A percentile compares a stretch with the other conserved stretches of the same genome.
Conservation (phyloP, 1,284 basidiomycete genomes). For the Exobasidium rhododendri region DNA sequence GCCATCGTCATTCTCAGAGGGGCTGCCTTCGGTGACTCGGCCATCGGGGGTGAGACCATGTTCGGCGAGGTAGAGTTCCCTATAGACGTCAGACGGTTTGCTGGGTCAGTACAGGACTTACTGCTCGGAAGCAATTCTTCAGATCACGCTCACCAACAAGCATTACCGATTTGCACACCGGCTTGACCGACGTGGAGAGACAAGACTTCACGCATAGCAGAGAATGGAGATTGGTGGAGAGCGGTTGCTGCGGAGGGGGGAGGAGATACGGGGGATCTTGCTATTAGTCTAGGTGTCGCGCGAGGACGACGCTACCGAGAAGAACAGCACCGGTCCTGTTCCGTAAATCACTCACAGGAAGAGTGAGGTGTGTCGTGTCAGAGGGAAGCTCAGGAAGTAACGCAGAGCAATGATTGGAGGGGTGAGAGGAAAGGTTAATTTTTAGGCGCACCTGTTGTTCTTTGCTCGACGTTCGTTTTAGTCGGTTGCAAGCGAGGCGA, state of each 20-base stretch:
- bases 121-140: background rate
- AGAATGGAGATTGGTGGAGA: background rate
- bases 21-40: slow-evolving; percentile 62
- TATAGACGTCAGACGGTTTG: background rate
- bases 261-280: no score
- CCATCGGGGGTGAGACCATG: slow-evolving; percentile 70
- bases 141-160: slow-evolving; percentile 64
- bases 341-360: slow-evolving; percentile 1
- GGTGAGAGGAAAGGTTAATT: slow-evolving; percentile 8
- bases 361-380: slow-evolving; percentile 14
- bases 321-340: no score
- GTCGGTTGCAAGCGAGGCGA: no score
- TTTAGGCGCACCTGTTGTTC: no score
- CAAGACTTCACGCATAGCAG: slow-evolving; percentile 65
- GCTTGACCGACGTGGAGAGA: slow-evolving; percentile 92
- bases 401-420: slow-evolving; percentile 35
- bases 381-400: slow-evolving; percentile 40
- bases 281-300: no score
- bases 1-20: slow-evolving; percentile 75
- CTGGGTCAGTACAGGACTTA: background rate
- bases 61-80: slow-evolving; percentile 84
- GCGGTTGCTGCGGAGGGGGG: background rate
- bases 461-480: background rate
- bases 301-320: no score
- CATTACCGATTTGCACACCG: slow-evolving; percentile 70